These are phyloP conservation scores for Plasmodium fragile DNA, from an alignment of 169 alveolate genomes.

Conservation along the genomic window DNA sequence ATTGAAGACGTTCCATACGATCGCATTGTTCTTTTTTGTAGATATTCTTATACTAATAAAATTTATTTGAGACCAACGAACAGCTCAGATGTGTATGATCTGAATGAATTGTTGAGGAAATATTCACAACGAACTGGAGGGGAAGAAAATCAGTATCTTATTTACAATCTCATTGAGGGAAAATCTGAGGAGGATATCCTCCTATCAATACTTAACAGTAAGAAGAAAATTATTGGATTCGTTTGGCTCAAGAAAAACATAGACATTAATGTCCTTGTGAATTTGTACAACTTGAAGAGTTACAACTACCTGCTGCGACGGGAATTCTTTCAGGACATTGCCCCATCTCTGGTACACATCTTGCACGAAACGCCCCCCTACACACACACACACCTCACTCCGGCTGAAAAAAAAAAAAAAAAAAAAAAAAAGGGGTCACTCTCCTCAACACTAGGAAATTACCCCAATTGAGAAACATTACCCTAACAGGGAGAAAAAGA, in stretches of 20 bases:
- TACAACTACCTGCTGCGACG: constrained; percentile 26
- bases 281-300: constrained; percentile 36
- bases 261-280: constrained; percentile 38
- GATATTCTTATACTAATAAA: constrained; percentile 30
- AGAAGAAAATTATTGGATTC: constrained; percentile 56
- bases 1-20: background rate
- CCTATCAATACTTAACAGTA: constrained; percentile 25
- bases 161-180: constrained; percentile 49
- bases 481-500: background rate
- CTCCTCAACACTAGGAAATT: background rate
- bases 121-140: background rate
- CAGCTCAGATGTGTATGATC: constrained; percentile 55
- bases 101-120: constrained; percentile 51
- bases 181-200: constrained; percentile 50
- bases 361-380: too few species aligned
- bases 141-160: constrained; percentile 16
- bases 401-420: background rate
- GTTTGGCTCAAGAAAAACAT: constrained; percentile 49
- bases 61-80: constrained; percentile 13
- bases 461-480: background rate
- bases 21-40: constrained; percentile 4
- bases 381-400: background rate
- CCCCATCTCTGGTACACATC: background rate
- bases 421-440: too few species aligned
- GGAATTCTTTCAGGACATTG: constrained; percentile 3